These are phyloP conservation scores for Westerdykella sp. DNA, from an alignment of 2,329 filamentous ascomycete genomes.

Conservation along the genomic window DNA sequence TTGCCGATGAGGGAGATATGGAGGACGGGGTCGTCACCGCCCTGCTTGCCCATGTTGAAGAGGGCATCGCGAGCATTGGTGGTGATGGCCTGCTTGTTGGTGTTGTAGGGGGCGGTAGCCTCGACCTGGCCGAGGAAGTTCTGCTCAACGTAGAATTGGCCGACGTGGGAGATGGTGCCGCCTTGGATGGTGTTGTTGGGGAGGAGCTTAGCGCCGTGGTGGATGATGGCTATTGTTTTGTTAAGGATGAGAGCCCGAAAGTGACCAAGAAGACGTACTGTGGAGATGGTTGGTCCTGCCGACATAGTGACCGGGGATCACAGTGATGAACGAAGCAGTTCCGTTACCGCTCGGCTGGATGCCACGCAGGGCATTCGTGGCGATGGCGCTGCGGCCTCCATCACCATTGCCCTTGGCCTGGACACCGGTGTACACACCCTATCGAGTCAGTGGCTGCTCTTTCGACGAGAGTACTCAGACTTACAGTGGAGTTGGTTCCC, in stretches of 20 bases:
- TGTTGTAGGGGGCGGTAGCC: slow-evolving; percentile 40
- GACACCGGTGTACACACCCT: slow-evolving; percentile 47
- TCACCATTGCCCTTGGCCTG: slow-evolving; percentile 32
- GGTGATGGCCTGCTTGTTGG: slow-evolving; percentile 41
- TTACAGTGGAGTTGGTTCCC: slow-evolving; percentile 29
- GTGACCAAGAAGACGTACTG: slow-evolving; percentile 13
- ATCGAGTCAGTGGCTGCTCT: neutral
- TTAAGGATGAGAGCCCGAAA: neutral
- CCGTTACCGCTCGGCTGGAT: slow-evolving; percentile 46
- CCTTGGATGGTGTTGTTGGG: slow-evolving; percentile 49
- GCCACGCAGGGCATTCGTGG: slow-evolving; percentile 43
- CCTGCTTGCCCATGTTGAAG: slow-evolving; percentile 43
- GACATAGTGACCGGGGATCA: slow-evolving; percentile 41
- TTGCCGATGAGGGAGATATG: slow-evolving; percentile 53
- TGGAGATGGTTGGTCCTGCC: slow-evolving; percentile 30
- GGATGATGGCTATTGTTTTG: slow-evolving; percentile 24
- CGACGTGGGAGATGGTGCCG: slow-evolving; percentile 52
- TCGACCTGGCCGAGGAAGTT: slow-evolving; percentile 50
- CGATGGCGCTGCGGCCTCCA: slow-evolving; percentile 20
- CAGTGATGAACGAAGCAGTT: slow-evolving; percentile 45
- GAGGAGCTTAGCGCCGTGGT: slow-evolving; percentile 36
- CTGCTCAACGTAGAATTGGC: slow-evolving; percentile 61
- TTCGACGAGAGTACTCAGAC: neutral
- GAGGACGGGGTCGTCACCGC: slow-evolving; percentile 50
- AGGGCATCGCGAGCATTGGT: slow-evolving; percentile 49